Evolutionary conservation across 164 flowering plant genomes (phyloP), one percentile per base, ranked within the genome.

Genomic region (Chimonanthus salicifolius): DNA sequence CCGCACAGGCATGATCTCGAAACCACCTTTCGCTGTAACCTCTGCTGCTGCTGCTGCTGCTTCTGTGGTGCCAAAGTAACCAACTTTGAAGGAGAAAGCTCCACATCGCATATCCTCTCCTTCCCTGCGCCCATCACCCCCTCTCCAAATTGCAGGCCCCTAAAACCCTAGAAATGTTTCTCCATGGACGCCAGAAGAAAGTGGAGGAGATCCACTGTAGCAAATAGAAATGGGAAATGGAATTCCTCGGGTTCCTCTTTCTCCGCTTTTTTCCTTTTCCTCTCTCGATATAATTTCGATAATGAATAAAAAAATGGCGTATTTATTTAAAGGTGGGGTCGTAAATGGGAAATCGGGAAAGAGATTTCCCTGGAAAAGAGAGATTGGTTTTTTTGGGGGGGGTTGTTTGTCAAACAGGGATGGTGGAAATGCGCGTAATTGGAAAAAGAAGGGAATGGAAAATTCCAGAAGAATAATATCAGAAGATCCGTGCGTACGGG

Each of bases 1-100:
- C 97, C 99, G 66, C 96, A 92, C 2, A 91, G 66, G 49, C 81
- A 50, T 20, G 95, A 72, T 86, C 90, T 79, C 9, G 91, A 83
- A 16, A 84, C 67, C 72, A 75, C 70, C 74, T 78, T 85, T 76
- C 75, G 78, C 75, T 73, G 85, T 62, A 83, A 79, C 71, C 80
- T 60, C 72, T 68, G 60, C 75, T 60, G 44, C 45, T 81, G 80
- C 82, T 80, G 81, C 74, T 77, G 80, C 33, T 33, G 33, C 33
- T 33, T 1, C 33, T 33, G 33, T 33, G 33, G 33, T 33, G 33
- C 33, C 33, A 33, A 33, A 33, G 33, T 0, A 33, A 33, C 33
- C 33, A 54, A 3, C 60, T 10, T 9, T 1, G 15, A 51, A 51
- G 13, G 16, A 10, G 60, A 13, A 54, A 10, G 60, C 60, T 54